These are phyloP conservation scores for Linnemannia zychae DNA, from an alignment of 192 early-diverging fungal genomes.

Conservation along the genomic window DNA sequence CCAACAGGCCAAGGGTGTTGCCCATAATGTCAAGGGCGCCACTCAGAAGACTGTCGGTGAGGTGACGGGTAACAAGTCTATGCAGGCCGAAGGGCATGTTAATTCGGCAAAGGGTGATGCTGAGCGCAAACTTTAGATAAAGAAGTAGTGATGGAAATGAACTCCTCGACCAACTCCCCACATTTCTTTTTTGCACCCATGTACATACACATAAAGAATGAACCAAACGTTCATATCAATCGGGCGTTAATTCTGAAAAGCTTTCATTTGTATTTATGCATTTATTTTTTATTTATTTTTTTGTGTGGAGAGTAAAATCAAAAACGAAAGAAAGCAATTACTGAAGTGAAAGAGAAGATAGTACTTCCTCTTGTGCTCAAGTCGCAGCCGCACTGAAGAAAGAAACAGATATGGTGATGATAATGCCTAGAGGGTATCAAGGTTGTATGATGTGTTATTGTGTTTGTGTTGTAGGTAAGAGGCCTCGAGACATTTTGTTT, in stretches of 20 bases:
- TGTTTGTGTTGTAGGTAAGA: neutral
- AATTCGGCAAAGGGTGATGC: slow-evolving; percentile 21
- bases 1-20: slow-evolving; percentile 26
- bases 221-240: neutral
- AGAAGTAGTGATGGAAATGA: neutral
- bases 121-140: slow-evolving; percentile 29
- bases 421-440: neutral
- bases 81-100: slow-evolving; percentile 20
- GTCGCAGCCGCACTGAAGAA: neutral
- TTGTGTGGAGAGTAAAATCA: neutral
- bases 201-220: neutral
- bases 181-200: neutral
- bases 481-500: neutral
- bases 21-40: slow-evolving; percentile 21
- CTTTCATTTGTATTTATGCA: neutral
- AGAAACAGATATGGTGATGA: neutral
- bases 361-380: neutral
- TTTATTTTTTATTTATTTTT: neutral
- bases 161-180: neutral
- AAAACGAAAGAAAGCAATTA: neutral
- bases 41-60: slow-evolving; percentile 15
- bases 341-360: neutral
- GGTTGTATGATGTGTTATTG: neutral
- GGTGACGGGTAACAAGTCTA: slow-evolving; percentile 21
- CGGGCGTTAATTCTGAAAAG: neutral